These are phyloP conservation scores for Colletotrichum gloeosporioides DNA, from an alignment of 2,329 filamentous ascomycete species.

Conservation along the genomic window DNA sequence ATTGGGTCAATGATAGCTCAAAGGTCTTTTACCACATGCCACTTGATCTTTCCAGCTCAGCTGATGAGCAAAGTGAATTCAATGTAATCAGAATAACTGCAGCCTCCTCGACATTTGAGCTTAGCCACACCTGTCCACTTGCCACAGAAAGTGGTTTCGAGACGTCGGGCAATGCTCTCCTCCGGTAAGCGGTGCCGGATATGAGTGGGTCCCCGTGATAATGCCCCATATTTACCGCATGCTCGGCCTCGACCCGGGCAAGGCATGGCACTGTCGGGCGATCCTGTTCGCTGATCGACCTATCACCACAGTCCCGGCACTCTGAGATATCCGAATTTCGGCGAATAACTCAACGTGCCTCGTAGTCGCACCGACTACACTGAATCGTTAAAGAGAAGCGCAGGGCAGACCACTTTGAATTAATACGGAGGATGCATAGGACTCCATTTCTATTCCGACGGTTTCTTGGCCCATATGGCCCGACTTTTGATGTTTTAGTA, in stretches of 20 bases:
- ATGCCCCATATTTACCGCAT: not conserved
- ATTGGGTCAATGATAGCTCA: not conserved
- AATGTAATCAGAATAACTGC: not conserved
- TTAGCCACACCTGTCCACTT: not conserved
- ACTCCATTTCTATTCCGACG: not conserved
- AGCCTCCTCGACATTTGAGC: not conserved
- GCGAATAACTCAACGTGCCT: not conserved
- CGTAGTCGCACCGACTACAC: not conserved
- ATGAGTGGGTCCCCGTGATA: not conserved
- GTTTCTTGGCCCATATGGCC: not conserved
- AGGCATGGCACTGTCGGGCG: not conserved
- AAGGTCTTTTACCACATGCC: not conserved
- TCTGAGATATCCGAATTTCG: not conserved
- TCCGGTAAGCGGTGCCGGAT: not conserved
- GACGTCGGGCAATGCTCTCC: not conserved
- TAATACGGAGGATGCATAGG: not conserved
- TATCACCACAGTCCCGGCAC: not conserved
- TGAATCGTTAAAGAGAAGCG: not conserved
- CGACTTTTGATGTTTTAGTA: not conserved
- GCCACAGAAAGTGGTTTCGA: not conserved
- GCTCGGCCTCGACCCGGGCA: too few relatives aligned
- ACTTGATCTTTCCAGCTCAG: not conserved
- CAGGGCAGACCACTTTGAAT: not conserved
- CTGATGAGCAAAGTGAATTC: not conserved
- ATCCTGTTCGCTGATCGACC: not conserved